Base-by-base conservation (phyloP, 495 filamentous ascomycete genomes). In the Penicillium silybi region DNA sequence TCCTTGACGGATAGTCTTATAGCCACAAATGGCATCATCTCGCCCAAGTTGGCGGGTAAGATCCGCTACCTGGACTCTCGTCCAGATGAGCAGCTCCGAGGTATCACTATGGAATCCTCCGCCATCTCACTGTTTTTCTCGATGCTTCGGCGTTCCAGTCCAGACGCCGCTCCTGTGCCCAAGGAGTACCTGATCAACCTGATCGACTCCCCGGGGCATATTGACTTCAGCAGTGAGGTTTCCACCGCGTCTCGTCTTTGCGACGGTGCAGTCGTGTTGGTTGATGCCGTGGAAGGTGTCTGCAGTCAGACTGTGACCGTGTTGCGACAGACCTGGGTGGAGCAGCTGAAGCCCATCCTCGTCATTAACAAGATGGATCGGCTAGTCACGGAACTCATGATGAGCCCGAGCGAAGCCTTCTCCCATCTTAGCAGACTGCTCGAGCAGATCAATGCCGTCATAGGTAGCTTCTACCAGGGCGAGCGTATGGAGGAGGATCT, bases 31-130 rank as follows among this genome's bases (percentile, higher is more conserved):
- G 93, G 93, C 76, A 97, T 99, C 72, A 97, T 99, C 61, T 97
- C 95, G 11, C 88, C 92, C 37, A 97, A 97, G 64, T 74, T 99
- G 56, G 93, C 93, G 56, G 93, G 93, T 64, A 96, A 97, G 75
- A 96, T 97, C 69, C 88, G 93, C 59, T 99, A 96, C 67, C 84
- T 99, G 23, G 93, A 99, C 70, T 96, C 92, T 17, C 82, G 93
- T 40, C 91, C 95, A 13, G 93, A 99, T 73, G 93, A 99, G 70
- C 93, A 99, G 73, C 81, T 90, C 8, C 87, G 93, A 40, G 95
- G 93, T 27, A 99, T 99, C 61, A 99, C 93, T 10, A 99, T 99
- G 93, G 93, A 99, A 69, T 97, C 95, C 0, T 97, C 92, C 15
- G 93, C 93, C 48, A 99, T 99, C 53, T 97, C 95, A 4, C 74